Evolutionary conservation across 2,329 filamentous ascomycete genomes (phyloP).

Genomic region (Tolypocladium amazonense): DNA sequence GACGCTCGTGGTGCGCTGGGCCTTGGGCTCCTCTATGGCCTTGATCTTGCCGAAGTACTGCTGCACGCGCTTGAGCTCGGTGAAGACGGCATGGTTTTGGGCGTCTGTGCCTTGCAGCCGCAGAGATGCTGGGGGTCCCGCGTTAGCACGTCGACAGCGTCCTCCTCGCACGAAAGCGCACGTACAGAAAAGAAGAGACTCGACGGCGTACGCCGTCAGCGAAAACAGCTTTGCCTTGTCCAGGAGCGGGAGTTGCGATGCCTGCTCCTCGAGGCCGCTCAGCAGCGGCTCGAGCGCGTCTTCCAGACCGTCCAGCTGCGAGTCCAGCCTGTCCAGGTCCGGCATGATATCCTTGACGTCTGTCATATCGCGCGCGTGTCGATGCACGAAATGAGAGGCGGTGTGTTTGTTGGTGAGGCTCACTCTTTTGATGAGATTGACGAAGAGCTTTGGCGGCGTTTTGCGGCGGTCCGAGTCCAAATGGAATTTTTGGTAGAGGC

Average conservation of each 20-base stretch:
- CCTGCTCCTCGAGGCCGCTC: conserved; percentile 51
- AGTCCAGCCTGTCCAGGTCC: conserved; percentile 63
- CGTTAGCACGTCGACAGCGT: neutral
- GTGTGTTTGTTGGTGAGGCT: neutral
- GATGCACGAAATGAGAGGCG: neutral
- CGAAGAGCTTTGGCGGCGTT: neutral
- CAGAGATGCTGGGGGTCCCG: conserved; percentile 46
- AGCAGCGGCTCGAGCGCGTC: conserved; percentile 65
- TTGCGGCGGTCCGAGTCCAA: neutral
- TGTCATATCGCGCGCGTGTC: conserved; percentile 19
- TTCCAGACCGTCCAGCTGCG: conserved; percentile 70
- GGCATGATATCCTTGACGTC: conserved; percentile 47
- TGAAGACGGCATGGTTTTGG: conserved; percentile 76
- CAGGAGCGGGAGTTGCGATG: conserved; percentile 76
- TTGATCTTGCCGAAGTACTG: conserved; percentile 94
- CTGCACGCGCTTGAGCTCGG: conserved; percentile 75
- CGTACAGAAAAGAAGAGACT: conserved; percentile 80
- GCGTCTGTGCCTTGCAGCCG: conserved; percentile 69
- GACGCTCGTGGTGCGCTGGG: conserved; percentile 41
- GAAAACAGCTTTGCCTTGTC: conserved; percentile 92
- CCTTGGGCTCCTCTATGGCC: conserved; percentile 52
- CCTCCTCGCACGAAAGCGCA: neutral
- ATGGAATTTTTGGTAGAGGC: too few relatives aligned
- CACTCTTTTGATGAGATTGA: neutral
- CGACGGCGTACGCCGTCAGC: conserved; percentile 78